These are phyloP conservation scores for Akanthomyces uredinophilus DNA, from an alignment of 2,329 filamentous ascomycete genomes.

Conservation along the genomic window DNA sequence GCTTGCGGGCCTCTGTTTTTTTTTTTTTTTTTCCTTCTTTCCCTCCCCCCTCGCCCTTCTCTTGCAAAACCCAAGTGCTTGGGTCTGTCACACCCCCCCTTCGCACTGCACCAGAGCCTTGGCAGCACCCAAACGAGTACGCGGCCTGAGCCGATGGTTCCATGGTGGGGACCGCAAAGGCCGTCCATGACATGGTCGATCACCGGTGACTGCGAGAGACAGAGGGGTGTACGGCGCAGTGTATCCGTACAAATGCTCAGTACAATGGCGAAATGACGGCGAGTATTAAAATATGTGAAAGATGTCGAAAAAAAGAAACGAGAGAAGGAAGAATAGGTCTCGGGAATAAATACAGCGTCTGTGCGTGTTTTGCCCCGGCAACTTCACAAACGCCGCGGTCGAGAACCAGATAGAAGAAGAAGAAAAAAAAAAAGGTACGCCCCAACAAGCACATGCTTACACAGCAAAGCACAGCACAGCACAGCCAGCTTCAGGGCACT, in stretches of 20 bases:
- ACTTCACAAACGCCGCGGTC: not conserved
- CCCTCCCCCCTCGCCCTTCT: too few species aligned
- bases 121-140: not conserved
- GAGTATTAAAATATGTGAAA: not conserved
- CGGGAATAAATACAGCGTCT: not conserved
- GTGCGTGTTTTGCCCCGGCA: not conserved
- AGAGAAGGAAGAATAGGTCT: too few species aligned
- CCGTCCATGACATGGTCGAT: not conserved
- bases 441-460: not conserved
- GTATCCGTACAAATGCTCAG: too few species aligned
- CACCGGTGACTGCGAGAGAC: not conserved
- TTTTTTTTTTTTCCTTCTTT: not conserved
- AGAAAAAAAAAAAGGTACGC: not conserved
- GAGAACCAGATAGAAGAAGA: not conserved
- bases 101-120: too few species aligned
- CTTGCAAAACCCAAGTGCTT: not conserved
- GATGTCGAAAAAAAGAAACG: not conserved
- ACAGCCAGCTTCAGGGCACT: too few species aligned
- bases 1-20: not conserved
- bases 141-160: constrained; percentile 5
- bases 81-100: too few species aligned
- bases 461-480: not conserved
- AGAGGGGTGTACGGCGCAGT: not conserved
- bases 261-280: not conserved
- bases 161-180: not conserved